Conservation (phyloP, 192 early-diverging fungal genomes). For the Diversispora eburnea region DNA sequence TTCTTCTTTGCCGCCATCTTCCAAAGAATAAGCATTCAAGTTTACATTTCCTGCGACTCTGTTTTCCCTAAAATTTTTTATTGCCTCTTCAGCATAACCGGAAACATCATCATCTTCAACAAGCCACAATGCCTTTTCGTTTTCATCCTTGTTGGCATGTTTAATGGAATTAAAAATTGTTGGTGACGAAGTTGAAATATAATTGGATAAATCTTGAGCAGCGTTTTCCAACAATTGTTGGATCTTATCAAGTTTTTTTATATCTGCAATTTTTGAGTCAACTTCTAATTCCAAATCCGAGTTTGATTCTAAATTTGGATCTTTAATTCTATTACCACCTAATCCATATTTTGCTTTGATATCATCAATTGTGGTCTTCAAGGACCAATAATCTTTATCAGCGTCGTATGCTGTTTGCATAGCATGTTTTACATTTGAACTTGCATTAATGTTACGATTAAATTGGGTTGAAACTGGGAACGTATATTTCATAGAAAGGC, state of each 20-base stretch:
- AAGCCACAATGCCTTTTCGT: slow-evolving; percentile 14
- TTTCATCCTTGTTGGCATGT: background rate
- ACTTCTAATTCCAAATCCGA: slow-evolving; percentile 27
- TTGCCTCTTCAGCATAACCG: slow-evolving; percentile 17
- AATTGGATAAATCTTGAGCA: background rate
- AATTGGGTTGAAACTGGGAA: too few species aligned
- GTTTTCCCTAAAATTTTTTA: slow-evolving; percentile 17
- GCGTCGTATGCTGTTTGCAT: slow-evolving; percentile 22
- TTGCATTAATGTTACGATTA: background rate
- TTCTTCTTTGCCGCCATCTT: slow-evolving; percentile 10
- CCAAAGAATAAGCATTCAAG: slow-evolving; percentile 18
- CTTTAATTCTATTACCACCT: slow-evolving; percentile 20
- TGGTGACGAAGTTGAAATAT: background rate
- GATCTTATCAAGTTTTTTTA: slow-evolving; percentile 10
- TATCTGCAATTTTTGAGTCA: slow-evolving; percentile 20
- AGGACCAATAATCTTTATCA: slow-evolving; percentile 23
- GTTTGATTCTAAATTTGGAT: slow-evolving; percentile 24
- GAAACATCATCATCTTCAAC: slow-evolving; percentile 28
- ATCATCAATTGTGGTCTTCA: slow-evolving; percentile 28
- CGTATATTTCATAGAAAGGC: too few species aligned
- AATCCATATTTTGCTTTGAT: slow-evolving; percentile 27
- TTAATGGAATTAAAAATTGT: background rate
- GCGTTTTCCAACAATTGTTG: slow-evolving; percentile 19
- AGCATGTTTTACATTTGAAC: background rate
- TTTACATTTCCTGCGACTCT: background rate